phyloP scores from a whole-genome alignment of 2,329 filamentous ascomycete genomes.

The Stemphylium lycopersici region DNA sequence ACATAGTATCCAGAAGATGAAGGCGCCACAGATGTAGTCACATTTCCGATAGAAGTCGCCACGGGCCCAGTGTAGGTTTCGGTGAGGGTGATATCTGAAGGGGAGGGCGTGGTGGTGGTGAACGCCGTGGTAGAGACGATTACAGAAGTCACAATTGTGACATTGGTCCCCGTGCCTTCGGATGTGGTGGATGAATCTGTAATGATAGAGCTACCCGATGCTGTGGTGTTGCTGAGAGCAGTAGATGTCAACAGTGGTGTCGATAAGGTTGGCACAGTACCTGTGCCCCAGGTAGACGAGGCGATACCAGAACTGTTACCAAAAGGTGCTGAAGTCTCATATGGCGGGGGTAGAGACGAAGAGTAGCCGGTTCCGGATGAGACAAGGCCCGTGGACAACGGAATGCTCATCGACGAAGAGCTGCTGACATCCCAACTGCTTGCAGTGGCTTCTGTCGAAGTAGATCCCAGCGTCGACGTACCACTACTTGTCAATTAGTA shows the following conservation, averaged over 20 bases:
- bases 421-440: constrained; percentile 24
- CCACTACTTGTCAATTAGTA: constrained; percentile 12
- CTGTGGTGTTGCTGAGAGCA: neutral
- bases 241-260: neutral
- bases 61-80: constrained; percentile 1
- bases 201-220: neutral
- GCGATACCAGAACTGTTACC: constrained; percentile 12
- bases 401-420: constrained; percentile 10
- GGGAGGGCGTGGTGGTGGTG: constrained; percentile 1
- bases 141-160: constrained; percentile 2
- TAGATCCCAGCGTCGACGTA: constrained; percentile 6
- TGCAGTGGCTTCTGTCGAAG: constrained; percentile 25
- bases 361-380: constrained; percentile 13
- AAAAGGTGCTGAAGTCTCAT: constrained; percentile 15
- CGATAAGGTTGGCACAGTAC: constrained; percentile 6
- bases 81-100: constrained; percentile 9
- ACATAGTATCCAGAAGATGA: constrained; percentile 14
- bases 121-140: neutral
- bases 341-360: constrained; percentile 1
- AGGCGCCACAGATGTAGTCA: neutral
- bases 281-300: constrained; percentile 8
- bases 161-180: neutral
- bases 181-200: neutral
- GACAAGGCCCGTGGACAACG: constrained; percentile 12
- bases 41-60: constrained; percentile 3